Percentiles rank a stretch among this genome's conserved stretches.
These are phyloP conservation scores for Neofusicoccum kwambonambiense DNA, from an alignment of 2,329 filamentous ascomycete species.

Conservation along the genomic window DNA sequence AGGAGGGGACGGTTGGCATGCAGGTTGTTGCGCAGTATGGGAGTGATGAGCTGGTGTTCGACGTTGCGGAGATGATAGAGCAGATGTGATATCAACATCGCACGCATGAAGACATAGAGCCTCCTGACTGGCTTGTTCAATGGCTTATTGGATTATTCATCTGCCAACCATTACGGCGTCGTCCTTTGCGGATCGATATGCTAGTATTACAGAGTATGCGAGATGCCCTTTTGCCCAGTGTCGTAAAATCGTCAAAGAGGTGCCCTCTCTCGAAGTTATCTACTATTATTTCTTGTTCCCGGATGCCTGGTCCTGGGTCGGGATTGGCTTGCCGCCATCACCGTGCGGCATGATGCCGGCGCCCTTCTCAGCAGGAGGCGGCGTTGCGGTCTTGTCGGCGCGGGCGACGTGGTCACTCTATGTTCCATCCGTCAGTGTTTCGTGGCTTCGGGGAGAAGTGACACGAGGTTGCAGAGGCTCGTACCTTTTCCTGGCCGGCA, in stretches of 20 bases:
- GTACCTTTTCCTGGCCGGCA: slow-evolving; percentile 28
- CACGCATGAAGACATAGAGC: neutral
- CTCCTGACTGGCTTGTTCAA: neutral
- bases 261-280: neutral
- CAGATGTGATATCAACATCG: neutral
- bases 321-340: neutral
- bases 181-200: neutral
- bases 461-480: too few relatives aligned
- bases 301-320: neutral
- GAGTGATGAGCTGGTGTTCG: slow-evolving; percentile 65
- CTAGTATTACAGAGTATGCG: neutral
- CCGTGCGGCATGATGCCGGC: neutral
- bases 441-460: too few relatives aligned
- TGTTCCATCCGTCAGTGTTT: neutral
- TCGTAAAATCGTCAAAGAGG: neutral
- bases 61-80: slow-evolving; percentile 52
- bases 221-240: neutral
- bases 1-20: slow-evolving; percentile 53
- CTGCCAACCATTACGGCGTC: neutral
- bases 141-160: neutral
- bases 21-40: slow-evolving; percentile 82
- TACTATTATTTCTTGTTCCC: neutral
- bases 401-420: slow-evolving; percentile 11
- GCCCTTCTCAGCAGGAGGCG: slow-evolving; percentile 11
- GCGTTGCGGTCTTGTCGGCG: slow-evolving; percentile 16